These are phyloP conservation scores for Neurospora sp. DNA, from an alignment of 2,329 filamentous ascomycete species.

Conservation along the genomic window DNA sequence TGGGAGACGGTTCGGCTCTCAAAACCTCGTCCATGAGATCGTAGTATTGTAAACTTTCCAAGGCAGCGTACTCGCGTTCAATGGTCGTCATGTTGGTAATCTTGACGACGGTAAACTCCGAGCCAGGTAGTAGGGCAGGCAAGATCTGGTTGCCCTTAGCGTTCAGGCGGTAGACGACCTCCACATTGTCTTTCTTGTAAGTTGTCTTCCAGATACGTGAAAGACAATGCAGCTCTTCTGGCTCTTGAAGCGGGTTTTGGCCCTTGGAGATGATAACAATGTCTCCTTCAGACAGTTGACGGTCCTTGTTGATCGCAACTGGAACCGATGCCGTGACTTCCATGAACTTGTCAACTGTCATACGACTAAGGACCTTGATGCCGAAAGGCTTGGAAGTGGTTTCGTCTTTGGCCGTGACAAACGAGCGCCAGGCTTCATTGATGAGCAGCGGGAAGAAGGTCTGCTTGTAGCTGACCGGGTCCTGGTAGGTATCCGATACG, in stretches of 20 bases:
- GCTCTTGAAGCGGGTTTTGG: slow-evolving; percentile 56
- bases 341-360: slow-evolving; percentile 85
- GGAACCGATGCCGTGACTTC: slow-evolving; percentile 83
- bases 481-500: slow-evolving; percentile 68
- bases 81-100: slow-evolving; percentile 90
- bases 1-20: slow-evolving; percentile 78
- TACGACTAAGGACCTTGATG: slow-evolving; percentile 76
- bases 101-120: slow-evolving; percentile 64
- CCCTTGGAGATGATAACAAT: slow-evolving; percentile 76
- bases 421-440: slow-evolving; percentile 91
- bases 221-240: slow-evolving; percentile 66
- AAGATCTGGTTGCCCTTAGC: slow-evolving; percentile 53
- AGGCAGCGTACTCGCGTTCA: slow-evolving; percentile 86
- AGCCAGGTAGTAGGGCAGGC: slow-evolving; percentile 56
- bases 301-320: slow-evolving; percentile 57
- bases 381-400: slow-evolving; percentile 70
- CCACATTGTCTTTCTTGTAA: slow-evolving; percentile 69
- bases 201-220: slow-evolving; percentile 73
- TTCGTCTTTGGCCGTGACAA: slow-evolving; percentile 84
- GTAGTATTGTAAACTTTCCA: slow-evolving; percentile 88
- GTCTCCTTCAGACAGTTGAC: slow-evolving; percentile 71
- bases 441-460: slow-evolving; percentile 87
- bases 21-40: slow-evolving; percentile 86
- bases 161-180: slow-evolving; percentile 78
- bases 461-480: slow-evolving; percentile 69